A percentile compares a stretch with the other conserved stretches of the same genome.
These are phyloP conservation scores for Penicillium oxalicum DNA, from an alignment of 2,329 filamentous ascomycete genomes.

Conservation along the genomic window DNA sequence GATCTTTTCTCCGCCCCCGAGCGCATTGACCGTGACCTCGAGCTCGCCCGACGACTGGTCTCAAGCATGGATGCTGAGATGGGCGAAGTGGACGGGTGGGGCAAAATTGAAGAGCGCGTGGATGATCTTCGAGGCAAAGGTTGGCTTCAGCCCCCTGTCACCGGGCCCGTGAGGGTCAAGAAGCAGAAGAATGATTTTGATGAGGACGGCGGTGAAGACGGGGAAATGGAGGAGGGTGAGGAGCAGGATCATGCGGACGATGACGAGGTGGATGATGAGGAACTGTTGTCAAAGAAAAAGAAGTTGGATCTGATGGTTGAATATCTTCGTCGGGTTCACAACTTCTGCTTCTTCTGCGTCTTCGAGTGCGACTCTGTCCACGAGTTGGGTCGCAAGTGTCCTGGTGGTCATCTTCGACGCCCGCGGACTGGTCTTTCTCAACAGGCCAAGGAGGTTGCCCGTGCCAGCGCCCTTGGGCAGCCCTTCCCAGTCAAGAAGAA, in stretches of 20 bases:
- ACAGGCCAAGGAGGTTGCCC: slow-evolving; percentile 75
- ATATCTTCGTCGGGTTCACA: slow-evolving; percentile 92
- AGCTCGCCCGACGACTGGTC: slow-evolving; percentile 74
- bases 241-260: slow-evolving; percentile 64
- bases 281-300: slow-evolving; percentile 88
- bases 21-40: slow-evolving; percentile 82
- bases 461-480: slow-evolving; percentile 75
- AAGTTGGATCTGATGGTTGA: slow-evolving; percentile 92
- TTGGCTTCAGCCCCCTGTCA: slow-evolving; percentile 61
- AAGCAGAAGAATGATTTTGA: slow-evolving; percentile 54
- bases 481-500: slow-evolving; percentile 80
- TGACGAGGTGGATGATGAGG: slow-evolving; percentile 79
- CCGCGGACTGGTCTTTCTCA: slow-evolving; percentile 79
- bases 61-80: slow-evolving; percentile 80
- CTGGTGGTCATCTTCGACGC: slow-evolving; percentile 90
- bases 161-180: slow-evolving; percentile 36
- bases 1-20: slow-evolving; percentile 93
- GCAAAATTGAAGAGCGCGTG: slow-evolving; percentile 80
- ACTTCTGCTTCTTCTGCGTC: slow-evolving; percentile 99
- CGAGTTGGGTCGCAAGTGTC: slow-evolving; percentile 90
- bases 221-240: slow-evolving; percentile 72
- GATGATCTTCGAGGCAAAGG: slow-evolving; percentile 73
- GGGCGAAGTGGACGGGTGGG: slow-evolving; percentile 68
- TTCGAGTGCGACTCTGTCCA: slow-evolving; percentile 98
- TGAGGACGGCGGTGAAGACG: slow-evolving; percentile 41